Conservation (phyloP, 345 rosid genomes). For the Salix caprea region DNA sequence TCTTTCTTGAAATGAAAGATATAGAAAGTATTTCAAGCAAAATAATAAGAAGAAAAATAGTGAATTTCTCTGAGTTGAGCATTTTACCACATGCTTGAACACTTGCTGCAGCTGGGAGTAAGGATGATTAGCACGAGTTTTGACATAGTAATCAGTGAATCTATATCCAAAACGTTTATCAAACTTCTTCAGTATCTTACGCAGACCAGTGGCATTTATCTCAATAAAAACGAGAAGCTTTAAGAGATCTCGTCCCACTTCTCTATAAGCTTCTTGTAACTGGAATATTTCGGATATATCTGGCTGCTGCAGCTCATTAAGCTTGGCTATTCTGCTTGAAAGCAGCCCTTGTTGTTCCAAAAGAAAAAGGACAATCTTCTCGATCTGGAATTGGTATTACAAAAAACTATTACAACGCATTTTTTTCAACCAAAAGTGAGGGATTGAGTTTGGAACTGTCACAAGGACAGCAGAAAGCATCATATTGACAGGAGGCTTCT, state of each 20-base stretch:
- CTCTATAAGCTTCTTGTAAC: constrained; percentile 77
- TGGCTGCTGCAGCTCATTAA: constrained; percentile 62
- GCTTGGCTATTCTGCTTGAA: constrained; percentile 58
- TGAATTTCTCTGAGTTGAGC: constrained; percentile 6
- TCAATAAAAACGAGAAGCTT: constrained; percentile 82
- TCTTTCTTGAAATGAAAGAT: neutral
- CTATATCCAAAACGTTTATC: constrained; percentile 94
- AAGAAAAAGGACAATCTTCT: constrained; percentile 86
- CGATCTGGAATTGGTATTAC: constrained; percentile 55
- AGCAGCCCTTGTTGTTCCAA: constrained; percentile 95
- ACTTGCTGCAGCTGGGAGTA: constrained; percentile 99
- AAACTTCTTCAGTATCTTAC: constrained; percentile 92
- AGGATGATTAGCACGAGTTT: constrained; percentile 97
- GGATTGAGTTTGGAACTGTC: neutral
- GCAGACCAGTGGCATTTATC: constrained; percentile 86
- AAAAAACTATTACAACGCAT: neutral
- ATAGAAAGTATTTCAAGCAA: constrained; percentile 1
- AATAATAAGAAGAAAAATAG: constrained; percentile 13
- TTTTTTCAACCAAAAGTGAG: neutral
- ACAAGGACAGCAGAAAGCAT: neutral
- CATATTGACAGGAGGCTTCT: neutral
- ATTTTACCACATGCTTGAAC: constrained; percentile 95
- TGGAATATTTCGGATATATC: constrained; percentile 56
- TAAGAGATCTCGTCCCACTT: constrained; percentile 67
- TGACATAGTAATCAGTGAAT: constrained; percentile 88